Base-by-base conservation (phyloP, 2,329 filamentous ascomycete genomes). In the Cryphonectria nitschkei region DNA sequence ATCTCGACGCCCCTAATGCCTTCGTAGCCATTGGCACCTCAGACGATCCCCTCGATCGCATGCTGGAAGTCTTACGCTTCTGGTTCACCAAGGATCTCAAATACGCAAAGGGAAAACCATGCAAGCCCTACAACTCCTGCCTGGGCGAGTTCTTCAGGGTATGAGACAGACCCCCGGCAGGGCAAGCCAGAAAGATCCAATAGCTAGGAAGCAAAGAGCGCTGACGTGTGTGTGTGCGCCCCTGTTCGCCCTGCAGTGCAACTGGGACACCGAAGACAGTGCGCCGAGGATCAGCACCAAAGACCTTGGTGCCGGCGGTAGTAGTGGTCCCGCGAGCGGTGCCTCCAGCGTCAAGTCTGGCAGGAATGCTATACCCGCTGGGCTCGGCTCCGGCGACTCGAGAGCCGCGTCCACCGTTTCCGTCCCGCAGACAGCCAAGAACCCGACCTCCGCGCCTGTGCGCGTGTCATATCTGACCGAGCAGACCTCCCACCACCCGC, bases 31-130 rank as follows among this genome's bases (percentile, higher is more conserved):
- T 92, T 77, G 96, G 95, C 76, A 95, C 95, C 76, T 96, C 95
- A 26, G 93, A 98, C 76, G 94, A 98, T 76, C 89, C 92, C 14
- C 85, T 98, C 69, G 95, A 96, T 76, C 94, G 96, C 76, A 98
- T 98, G 93, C 88, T 99, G 67, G 95, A 95, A 78, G 94, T 97
- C 41, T 83, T 98, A 76, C 91, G 95, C 72, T 99, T 98, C 82
- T 99, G 96, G 96, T 97, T 98, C 78, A 98, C 96, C 74, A 99
- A 99, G 81, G 96, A 99, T 81, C 81, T 99, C 81, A 99, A 99
- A 88, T 99, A 98, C 78, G 93, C 97, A 80, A 98, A 98, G 84
- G 95, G 95, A 72, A 97, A 95, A 84, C 96, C 96, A 60, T 98
- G 95, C 89, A 99, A 99, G 82, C 96, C 96, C 14, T 99, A 99